Conservation (phyloP, 2,329 filamentous ascomycete genomes). For the Aspergillus costaricaensis region DNA sequence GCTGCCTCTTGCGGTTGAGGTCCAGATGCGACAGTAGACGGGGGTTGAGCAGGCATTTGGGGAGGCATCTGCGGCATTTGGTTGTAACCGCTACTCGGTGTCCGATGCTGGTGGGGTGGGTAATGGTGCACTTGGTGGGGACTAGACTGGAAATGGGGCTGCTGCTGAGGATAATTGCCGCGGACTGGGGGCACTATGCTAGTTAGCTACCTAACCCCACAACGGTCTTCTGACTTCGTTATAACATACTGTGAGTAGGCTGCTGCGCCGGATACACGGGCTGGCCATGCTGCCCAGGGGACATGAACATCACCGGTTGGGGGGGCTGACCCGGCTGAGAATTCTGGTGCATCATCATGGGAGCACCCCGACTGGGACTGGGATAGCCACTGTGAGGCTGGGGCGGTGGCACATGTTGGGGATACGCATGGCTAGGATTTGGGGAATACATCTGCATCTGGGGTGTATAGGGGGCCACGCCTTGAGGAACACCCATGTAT, state of each 20-base stretch:
- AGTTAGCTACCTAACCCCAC: conserved; percentile 41
- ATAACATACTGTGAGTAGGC: conserved; percentile 70
- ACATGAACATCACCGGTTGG: conserved; percentile 72
- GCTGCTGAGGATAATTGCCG: conserved; percentile 60
- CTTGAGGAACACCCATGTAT: conserved; percentile 73
- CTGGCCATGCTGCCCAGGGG: conserved; percentile 72
- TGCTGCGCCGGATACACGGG: conserved; percentile 72
- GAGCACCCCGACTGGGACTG: conserved; percentile 82
- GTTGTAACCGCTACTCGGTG: conserved; percentile 57
- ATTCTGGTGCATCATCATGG: conserved; percentile 93
- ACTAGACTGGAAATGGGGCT: conserved; percentile 66
- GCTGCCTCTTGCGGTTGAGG: conserved; percentile 45
- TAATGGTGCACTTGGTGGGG: conserved; percentile 67
- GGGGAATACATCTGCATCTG: conserved; percentile 83
- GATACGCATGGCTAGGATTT: conserved; percentile 69
- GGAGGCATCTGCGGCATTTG: conserved; percentile 49
- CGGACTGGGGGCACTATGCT: conserved; percentile 61
- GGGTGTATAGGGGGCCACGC: conserved; percentile 66
- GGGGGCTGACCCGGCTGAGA: conserved; percentile 83
- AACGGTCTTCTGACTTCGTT: conserved; percentile 12
- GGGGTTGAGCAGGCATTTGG: conserved; percentile 45
- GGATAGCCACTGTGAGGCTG: conserved; percentile 73
- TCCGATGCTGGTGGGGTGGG: conserved; percentile 58
- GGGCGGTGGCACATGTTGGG: conserved; percentile 53
- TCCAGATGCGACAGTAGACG: conserved; percentile 33